Conservation (phyloP, 75 land plant genomes). For the Cunninghamia lanceolata region DNA sequence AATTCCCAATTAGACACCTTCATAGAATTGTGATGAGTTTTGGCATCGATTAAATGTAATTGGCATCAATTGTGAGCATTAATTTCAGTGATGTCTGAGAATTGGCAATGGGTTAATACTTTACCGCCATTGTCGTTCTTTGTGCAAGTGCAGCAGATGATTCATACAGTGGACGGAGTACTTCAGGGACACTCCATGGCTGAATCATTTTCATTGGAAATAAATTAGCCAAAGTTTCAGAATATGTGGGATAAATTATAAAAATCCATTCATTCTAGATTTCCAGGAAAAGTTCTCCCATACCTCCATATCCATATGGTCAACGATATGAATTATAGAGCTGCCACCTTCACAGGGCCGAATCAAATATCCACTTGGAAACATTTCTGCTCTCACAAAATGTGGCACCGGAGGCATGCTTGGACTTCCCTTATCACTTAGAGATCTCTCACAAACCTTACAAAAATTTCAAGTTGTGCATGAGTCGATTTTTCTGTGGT, state of each 20-base stretch:
- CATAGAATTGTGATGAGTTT: neutral
- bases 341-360: conserved; percentile 87
- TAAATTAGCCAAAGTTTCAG: neutral
- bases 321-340: conserved; percentile 81
- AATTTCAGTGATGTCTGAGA: too few relatives aligned
- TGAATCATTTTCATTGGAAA: conserved; percentile 18
- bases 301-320: conserved; percentile 86
- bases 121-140: conserved; percentile 87
- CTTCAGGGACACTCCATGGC: conserved; percentile 91
- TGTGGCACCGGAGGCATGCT: conserved; percentile 40
- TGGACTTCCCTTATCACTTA: conserved; percentile 64
- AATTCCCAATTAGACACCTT: neutral
- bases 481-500: neutral
- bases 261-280: neutral
- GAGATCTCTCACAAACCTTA: conserved; percentile 91
- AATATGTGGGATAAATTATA: neutral
- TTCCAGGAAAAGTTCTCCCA: conserved; percentile 9
- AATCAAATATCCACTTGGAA: conserved; percentile 81
- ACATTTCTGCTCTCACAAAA: conserved; percentile 86
- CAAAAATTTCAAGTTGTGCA: neutral
- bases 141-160: conserved; percentile 94
- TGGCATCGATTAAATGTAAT: neutral
- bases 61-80: neutral
- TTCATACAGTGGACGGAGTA: conserved; percentile 92
- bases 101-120: neutral